Evolutionary conservation across 2,329 filamentous ascomycete species (phyloP).

Genomic region (Malbranchea zuffiana): DNA sequence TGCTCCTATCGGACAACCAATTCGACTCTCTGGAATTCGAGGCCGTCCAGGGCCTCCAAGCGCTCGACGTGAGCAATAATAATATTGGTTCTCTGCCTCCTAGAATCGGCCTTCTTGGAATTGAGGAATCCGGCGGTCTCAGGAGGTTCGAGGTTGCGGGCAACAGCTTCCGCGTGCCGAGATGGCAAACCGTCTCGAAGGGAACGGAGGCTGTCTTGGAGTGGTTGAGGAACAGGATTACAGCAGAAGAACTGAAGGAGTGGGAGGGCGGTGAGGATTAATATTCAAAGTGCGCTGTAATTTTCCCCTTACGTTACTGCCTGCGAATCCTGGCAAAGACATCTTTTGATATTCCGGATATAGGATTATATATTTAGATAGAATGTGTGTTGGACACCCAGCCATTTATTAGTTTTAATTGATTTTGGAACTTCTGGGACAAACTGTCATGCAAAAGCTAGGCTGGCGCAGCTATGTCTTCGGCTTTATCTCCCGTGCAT

Average conservation of each 20-base stretch:
- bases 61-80: constrained; percentile 74
- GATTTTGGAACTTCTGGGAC: no score
- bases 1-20: constrained; percentile 70
- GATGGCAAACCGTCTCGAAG: constrained; percentile 71
- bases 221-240: constrained; percentile 69
- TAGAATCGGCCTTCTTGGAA: constrained; percentile 64
- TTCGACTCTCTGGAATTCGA: constrained; percentile 63
- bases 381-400: no score
- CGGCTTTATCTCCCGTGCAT: no score
- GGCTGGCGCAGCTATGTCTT: no score
- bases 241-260: constrained; percentile 36
- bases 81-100: constrained; percentile 74
- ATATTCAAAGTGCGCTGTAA: no score
- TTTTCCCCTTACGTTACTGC: no score
- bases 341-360: no score
- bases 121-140: constrained; percentile 43
- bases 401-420: no score
- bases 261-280: constrained; percentile 24
- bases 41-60: constrained; percentile 59
- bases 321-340: no score
- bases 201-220: constrained; percentile 75
- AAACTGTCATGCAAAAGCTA: no score
- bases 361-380: no score
- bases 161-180: constrained; percentile 79
- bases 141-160: constrained; percentile 66